phyloP scores from a whole-genome alignment of 257 asterid species.

The Penstemon davidsonii region DNA sequence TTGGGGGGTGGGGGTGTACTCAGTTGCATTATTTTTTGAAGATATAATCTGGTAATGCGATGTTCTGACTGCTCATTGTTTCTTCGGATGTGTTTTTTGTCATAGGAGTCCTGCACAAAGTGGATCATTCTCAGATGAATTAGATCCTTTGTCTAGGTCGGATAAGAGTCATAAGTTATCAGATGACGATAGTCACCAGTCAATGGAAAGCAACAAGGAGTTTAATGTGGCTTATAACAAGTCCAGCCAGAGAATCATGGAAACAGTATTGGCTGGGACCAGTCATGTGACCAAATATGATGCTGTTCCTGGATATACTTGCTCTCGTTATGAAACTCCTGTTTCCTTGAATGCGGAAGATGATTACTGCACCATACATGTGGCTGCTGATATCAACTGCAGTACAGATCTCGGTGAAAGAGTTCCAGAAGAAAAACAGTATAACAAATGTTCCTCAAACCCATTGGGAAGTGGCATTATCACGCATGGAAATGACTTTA shows the following conservation, averaged over 20 bases:
- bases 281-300: slow-evolving; percentile 37
- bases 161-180: slow-evolving; percentile 46
- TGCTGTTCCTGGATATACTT: slow-evolving; percentile 51
- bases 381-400: slow-evolving; percentile 35
- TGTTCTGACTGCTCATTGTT: slow-evolving; percentile 26
- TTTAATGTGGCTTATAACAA: slow-evolving; percentile 48
- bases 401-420: slow-evolving; percentile 32
- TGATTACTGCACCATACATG: slow-evolving; percentile 31
- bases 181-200: slow-evolving; percentile 45
- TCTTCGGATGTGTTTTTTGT: slow-evolving; percentile 19
- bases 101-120: slow-evolving; percentile 77
- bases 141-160: slow-evolving; percentile 68
- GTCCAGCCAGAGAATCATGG: slow-evolving; percentile 40
- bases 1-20: background rate
- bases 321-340: slow-evolving; percentile 38
- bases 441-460: slow-evolving; percentile 30
- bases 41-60: slow-evolving; percentile 18
- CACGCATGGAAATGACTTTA: slow-evolving; percentile 30
- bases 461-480: slow-evolving; percentile 30
- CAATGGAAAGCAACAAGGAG: slow-evolving; percentile 34
- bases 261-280: slow-evolving; percentile 38
- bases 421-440: slow-evolving; percentile 35
- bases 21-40: background rate
- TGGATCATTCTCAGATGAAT: slow-evolving; percentile 59
- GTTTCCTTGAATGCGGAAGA: slow-evolving; percentile 42